Base-by-base conservation (phyloP, 2,329 filamentous ascomycete species). In the Paecilomyces variotii region DNA sequence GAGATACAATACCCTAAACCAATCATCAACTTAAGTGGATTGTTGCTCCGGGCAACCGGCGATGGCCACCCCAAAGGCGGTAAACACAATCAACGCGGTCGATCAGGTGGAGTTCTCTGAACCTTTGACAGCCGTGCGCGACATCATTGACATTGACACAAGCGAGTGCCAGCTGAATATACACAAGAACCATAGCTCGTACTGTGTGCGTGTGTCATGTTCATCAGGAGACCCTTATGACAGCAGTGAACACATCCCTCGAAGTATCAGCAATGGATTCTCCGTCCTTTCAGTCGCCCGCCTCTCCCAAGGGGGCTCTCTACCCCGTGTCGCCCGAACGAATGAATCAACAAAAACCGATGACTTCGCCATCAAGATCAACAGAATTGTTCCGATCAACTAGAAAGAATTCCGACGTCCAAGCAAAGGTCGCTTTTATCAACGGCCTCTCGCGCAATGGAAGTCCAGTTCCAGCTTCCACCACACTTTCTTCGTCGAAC, bases 401-500 rank as follows among this genome's bases (percentile, higher is more conserved):
- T 70, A 34, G 71, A 52, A 76, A 74, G 57, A 71, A 68, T 27
- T 64, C 68, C 2, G 78, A 79, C 61, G 78, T 80, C 1, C 77
- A 79, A 61, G 67, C 75, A 32, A 79, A 78, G 65, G 77, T 80
- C 56, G 78, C 78, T 4, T 79, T 76, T 58, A 66, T 80, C 55
- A 80, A 80, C 64, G 72, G 68, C 45, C 67, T 80, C n/a, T 75
- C 72, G 25, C 67, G 69, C 57, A 63, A 64, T 57, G 66, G 67
- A 35, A 74, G 72, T 58, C 70, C 72, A 14, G 64, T 63, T 54
- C 61, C 64, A 28, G 57, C 60, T 59, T 65, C 58, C 10, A 60
- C 67, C 35, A 63, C 70, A 24, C 67, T 68, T 24, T 73, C 71
- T 62, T 71, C 68, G 61, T 75, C 69, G 66, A 76, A 45, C n/a